phyloP scores from a whole-genome alignment of 2,329 filamentous ascomycete genomes.

The Escovopsis sp. region DNA sequence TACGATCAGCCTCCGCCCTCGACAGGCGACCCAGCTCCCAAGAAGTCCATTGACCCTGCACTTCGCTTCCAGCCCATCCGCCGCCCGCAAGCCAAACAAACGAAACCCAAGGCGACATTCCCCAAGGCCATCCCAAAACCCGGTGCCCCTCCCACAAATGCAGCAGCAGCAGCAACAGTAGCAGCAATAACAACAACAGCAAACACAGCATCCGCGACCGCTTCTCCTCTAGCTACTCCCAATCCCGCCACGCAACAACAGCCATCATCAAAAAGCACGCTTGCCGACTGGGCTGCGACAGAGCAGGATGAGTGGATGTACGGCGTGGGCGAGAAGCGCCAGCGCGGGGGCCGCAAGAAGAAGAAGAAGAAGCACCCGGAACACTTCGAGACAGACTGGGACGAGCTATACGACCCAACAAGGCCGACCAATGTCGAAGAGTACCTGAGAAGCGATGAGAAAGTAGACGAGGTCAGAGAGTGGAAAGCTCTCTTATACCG shows the following conservation, averaged over 20 bases:
- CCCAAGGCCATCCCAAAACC: constrained; percentile 26
- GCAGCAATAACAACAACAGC: constrained; percentile 13
- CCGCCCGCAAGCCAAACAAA: constrained; percentile 49
- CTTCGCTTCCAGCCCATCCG: constrained; percentile 80
- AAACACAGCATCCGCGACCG: constrained; percentile 9
- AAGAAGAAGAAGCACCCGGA: constrained; percentile 51
- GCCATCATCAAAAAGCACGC: constrained; percentile 46
- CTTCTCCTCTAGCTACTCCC: constrained; percentile 13
- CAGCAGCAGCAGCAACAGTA: constrained; percentile 18
- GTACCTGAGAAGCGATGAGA: constrained; percentile 73
- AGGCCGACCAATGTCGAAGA: constrained; percentile 74
- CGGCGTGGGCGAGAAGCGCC: constrained; percentile 45
- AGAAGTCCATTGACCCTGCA: constrained; percentile 46
- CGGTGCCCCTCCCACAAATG: constrained; percentile 14
- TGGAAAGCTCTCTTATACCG: constrained; percentile 76
- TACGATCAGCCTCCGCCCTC: constrained; percentile 44
- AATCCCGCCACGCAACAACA: constrained; percentile 13
- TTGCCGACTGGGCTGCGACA: constrained; percentile 68
- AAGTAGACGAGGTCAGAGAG: constrained; percentile 62
- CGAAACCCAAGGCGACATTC: constrained; percentile 46
- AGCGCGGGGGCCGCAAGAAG: constrained; percentile 65
- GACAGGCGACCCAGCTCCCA: constrained; percentile 32
- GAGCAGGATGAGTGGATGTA: constrained; percentile 75
- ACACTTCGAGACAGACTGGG: constrained; percentile 60
- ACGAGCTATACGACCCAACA: constrained; percentile 77